These are phyloP conservation scores for Pterocarpus santalinus DNA, from an alignment of 306 rosid species.

Conservation along the genomic window DNA sequence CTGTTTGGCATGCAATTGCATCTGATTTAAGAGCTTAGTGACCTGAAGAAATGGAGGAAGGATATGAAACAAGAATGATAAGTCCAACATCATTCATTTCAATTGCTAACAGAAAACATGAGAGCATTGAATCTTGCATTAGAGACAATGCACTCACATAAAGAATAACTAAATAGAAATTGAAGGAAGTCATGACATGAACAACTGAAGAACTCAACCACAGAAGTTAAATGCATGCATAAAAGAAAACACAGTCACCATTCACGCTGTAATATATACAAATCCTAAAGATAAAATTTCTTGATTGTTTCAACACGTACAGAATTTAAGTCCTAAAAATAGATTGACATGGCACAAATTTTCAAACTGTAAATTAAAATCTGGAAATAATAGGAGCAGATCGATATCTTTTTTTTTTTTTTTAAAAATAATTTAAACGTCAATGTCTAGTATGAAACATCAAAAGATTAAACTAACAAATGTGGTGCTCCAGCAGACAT, in stretches of 20 bases:
- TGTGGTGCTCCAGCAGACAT: too few species aligned
- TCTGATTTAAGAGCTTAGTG: slow-evolving; percentile 73
- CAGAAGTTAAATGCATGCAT: slow-evolving; percentile 5
- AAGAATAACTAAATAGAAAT: slow-evolving; percentile 25
- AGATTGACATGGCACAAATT: too few species aligned
- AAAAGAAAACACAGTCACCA: slow-evolving; percentile 17
- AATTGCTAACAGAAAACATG: slow-evolving; percentile 32
- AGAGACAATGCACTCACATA: slow-evolving; percentile 12
- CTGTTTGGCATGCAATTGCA: slow-evolving; percentile 80
- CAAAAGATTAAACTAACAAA: too few species aligned
- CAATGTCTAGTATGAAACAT: too few species aligned
- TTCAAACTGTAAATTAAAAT: too few species aligned
- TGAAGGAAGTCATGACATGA: slow-evolving; percentile 1
- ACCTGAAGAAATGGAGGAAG: slow-evolving; percentile 61
- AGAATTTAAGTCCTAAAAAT: too few species aligned
- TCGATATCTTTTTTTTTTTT: too few species aligned
- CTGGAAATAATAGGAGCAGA: too few species aligned
- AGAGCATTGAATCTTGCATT: slow-evolving; percentile 15
- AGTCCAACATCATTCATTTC: slow-evolving; percentile 17
- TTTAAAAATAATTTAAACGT: too few species aligned
- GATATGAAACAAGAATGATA: slow-evolving; percentile 19
- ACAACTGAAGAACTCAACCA: slow-evolving; percentile 27
- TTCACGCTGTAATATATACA: not conserved
- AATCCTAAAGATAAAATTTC: not conserved
- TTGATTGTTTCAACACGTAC: not conserved